Evolutionary conservation across 192 early-diverging fungal genomes (phyloP), one percentile per base, ranked within the genome.

Genomic region (Coemansia sp.): DNA sequence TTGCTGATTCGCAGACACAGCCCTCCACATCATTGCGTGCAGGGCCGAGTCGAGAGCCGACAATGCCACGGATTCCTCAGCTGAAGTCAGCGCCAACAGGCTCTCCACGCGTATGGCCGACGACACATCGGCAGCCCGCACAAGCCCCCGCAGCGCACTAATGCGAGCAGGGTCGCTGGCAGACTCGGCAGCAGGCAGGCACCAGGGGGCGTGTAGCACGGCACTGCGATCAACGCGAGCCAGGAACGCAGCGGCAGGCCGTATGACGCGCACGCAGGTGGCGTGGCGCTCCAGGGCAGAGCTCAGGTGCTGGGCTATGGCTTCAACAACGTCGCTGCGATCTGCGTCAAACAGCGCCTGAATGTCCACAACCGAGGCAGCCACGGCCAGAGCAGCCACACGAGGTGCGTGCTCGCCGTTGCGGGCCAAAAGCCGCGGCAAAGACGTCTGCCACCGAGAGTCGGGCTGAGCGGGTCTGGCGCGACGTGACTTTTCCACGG

Each of bases 261-360:
- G 65, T 26, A 56, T 69, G 20, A 81, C 66, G 1, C 66, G 73
- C 33, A 72, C 62, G 23, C 71, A 33, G 16, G 62, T 55, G 66
- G 72, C 73, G 18, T 81, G 59, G 37, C 78, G 65, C 58, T 59
- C 66, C 13, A 81, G 73, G 36, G 66, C 73, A 6, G 59, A 33
- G 8, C 45, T 28, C 3, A 62, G 21, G 26, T 65, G 64, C 21
- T 41, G 50, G 3, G 73, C 63, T 0, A 69, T 43, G 0, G 61
- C 69, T 3, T 33, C 28, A 5, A 81, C 50, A 2, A 60, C 48
- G 35, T 62, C 64, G 0, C 64, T 60, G 50, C 66, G 62, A 48
- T 69, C 45, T 6, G 69, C 69, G 41, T 81, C 78, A 42, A 81
- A 81, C 56, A 81, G 45, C n/a, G 59, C 66, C 66, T 81, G 78